Evolutionary conservation across 2,329 filamentous ascomycete genomes (phyloP).

Genomic region (Penicillium sp.): DNA sequence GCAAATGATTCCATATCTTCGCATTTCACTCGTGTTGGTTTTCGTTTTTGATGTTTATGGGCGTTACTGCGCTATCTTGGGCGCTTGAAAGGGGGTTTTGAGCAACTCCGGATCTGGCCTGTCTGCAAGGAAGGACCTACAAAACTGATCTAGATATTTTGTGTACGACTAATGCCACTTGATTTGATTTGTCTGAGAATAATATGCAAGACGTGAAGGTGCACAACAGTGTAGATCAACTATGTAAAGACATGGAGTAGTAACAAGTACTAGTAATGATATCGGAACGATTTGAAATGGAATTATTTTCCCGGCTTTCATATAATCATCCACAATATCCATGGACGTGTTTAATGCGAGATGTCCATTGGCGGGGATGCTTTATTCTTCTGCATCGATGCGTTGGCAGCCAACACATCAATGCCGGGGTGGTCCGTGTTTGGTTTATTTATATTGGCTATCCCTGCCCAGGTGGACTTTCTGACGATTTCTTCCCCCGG

Average conservation of each 20-base stretch:
- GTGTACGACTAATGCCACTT: constrained; percentile 16
- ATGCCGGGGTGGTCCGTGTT: constrained; percentile 24
- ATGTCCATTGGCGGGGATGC: not conserved
- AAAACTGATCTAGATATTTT: constrained; percentile 16
- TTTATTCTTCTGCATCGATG: constrained; percentile 2
- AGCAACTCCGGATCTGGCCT: constrained; percentile 11
- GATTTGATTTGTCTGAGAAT: constrained; percentile 5
- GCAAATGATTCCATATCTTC: constrained; percentile 61
- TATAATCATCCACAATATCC: not conserved
- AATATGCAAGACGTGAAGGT: not conserved
- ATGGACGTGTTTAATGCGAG: not conserved
- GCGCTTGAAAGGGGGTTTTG: constrained; percentile 8
- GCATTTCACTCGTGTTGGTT: not conserved
- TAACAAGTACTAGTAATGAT: not conserved
- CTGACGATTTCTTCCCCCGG: not conserved
- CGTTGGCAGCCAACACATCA: constrained; percentile 25
- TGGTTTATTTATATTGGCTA: constrained; percentile 21
- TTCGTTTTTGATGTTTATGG: constrained; percentile 7
- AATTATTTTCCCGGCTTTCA: not conserved
- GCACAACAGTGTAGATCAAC: not conserved
- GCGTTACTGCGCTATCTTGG: constrained; percentile 14
- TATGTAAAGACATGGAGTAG: not conserved
- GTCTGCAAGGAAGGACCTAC: constrained; percentile 10
- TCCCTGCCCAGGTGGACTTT: constrained; percentile 1
- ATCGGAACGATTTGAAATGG: not conserved